Evolutionary conservation across 495 filamentous ascomycete species (phyloP).

Genomic region (Aspergillus campestris): DNA sequence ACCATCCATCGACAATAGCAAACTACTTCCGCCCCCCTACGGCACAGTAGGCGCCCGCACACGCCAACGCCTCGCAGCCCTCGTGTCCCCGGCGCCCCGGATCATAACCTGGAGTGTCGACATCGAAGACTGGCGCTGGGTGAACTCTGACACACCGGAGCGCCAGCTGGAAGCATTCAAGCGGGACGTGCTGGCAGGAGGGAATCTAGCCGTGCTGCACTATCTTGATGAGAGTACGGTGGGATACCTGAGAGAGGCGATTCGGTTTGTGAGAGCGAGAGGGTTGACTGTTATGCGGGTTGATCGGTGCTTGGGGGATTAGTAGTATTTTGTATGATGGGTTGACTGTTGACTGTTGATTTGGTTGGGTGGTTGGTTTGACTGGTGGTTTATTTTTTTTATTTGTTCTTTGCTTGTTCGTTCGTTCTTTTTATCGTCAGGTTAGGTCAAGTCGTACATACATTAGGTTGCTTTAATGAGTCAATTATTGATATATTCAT

Average conservation of each 20-base stretch:
- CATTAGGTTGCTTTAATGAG: too few species aligned
- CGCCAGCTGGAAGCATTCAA: constrained; percentile 70
- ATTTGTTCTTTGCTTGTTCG: too few species aligned
- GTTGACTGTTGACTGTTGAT: too few species aligned
- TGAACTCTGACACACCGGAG: constrained; percentile 53
- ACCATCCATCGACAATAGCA: constrained; percentile 15
- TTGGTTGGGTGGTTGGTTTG: too few species aligned
- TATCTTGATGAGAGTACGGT: constrained; percentile 65
- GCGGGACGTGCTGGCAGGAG: constrained; percentile 54
- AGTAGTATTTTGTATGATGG: constrained; percentile 3
- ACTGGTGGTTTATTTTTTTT: too few species aligned
- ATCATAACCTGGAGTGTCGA: constrained; percentile 72
- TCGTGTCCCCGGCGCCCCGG: constrained; percentile 37
- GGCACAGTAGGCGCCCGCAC: constrained; percentile 67
- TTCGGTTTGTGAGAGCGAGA: constrained; percentile 54
- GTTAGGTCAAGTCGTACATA: too few species aligned
- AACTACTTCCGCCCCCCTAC: constrained; percentile 72
- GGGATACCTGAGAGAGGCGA: constrained; percentile 58
- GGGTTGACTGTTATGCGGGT: constrained; percentile 68
- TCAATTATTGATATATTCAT: too few species aligned
- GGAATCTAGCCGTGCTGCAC: constrained; percentile 70
- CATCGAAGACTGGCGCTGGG: constrained; percentile 74
- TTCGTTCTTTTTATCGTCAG: too few species aligned
- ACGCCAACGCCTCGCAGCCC: constrained; percentile 51
- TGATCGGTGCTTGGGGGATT: constrained; percentile 72